Conservation (phyloP, 2,329 filamentous ascomycete genomes). For the Calonectria honghensis region DNA sequence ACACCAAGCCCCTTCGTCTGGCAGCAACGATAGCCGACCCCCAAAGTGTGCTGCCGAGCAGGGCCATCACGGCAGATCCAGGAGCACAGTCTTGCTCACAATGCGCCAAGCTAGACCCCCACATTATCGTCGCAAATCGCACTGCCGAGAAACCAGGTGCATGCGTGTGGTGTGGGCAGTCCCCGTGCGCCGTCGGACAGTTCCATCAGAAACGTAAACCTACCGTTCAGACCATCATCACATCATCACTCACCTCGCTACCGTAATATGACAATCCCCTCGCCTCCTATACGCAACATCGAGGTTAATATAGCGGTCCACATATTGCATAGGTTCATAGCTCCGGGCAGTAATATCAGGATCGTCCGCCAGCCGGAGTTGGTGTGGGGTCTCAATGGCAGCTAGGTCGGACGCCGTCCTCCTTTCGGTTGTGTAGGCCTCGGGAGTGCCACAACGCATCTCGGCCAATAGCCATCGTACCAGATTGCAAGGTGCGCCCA, state of each 20-base stretch:
- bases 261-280: slow-evolving; percentile 13
- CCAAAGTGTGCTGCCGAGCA: neutral
- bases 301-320: slow-evolving; percentile 35
- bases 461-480: neutral
- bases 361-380: slow-evolving; percentile 25
- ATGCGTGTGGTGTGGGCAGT: neutral
- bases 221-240: slow-evolving; percentile 31
- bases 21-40: slow-evolving; percentile 9
- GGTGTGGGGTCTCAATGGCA: slow-evolving; percentile 22
- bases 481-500: slow-evolving; percentile 5
- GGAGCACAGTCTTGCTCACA: slow-evolving; percentile 8
- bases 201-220: slow-evolving; percentile 18
- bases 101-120: slow-evolving; percentile 37
- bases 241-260: slow-evolving; percentile 32
- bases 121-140: slow-evolving; percentile 40
- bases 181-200: slow-evolving; percentile 5
- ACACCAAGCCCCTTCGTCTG: slow-evolving; percentile 18
- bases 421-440: slow-evolving; percentile 24
- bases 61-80: slow-evolving; percentile 29
- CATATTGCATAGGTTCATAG: slow-evolving; percentile 16
- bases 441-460: slow-evolving; percentile 14
- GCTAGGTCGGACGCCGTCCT: slow-evolving; percentile 25
- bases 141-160: slow-evolving; percentile 34
- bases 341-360: slow-evolving; percentile 28
- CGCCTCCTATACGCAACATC: slow-evolving; percentile 28